phyloP scores from a whole-genome alignment of 257 asterid species.

The Buddleja alternifolia region DNA sequence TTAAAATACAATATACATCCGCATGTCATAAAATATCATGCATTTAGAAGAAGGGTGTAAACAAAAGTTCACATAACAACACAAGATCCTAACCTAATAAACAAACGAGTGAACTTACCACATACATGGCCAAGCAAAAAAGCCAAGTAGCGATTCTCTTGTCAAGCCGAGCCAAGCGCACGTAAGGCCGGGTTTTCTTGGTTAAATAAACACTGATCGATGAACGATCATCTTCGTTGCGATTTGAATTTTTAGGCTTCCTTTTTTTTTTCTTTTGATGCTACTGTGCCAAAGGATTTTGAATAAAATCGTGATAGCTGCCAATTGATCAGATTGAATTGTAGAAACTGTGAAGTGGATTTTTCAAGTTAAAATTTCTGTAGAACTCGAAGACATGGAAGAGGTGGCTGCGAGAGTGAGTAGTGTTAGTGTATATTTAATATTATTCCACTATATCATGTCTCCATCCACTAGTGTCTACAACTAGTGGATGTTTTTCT shows the following conservation, averaged over 20 bases:
- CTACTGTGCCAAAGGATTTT: conserved; percentile 36
- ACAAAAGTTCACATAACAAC: conserved; percentile 9
- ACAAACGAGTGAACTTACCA: conserved; percentile 45
- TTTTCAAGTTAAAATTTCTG: conserved; percentile 19
- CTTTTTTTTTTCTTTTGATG: conserved; percentile 42
- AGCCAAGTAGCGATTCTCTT: conserved; percentile 95
- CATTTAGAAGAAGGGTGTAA: neutral
- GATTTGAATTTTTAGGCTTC: conserved; percentile 29
- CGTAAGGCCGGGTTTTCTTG: conserved; percentile 62
- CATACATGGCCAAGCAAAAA: conserved; percentile 97
- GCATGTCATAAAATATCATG: too few relatives aligned
- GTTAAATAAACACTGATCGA: conserved; percentile 87
- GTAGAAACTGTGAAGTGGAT: conserved; percentile 18
- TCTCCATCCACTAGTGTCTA: too few relatives aligned
- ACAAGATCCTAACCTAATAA: conserved; percentile 3
- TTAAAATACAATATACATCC: too few relatives aligned
- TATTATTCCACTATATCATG: too few relatives aligned
- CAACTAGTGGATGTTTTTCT: too few relatives aligned
- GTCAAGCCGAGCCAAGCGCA: conserved; percentile 83
- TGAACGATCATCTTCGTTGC: conserved; percentile 35
- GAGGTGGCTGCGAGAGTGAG: too few relatives aligned
- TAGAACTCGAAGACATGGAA: too few relatives aligned
- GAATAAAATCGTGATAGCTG: conserved; percentile 34
- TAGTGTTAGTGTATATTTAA: too few relatives aligned
- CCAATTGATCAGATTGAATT: conserved; percentile 36